These are phyloP conservation scores for Monosporozyma servazzii DNA, from an alignment of 805 yeast genomes.

Conservation along the genomic window DNA sequence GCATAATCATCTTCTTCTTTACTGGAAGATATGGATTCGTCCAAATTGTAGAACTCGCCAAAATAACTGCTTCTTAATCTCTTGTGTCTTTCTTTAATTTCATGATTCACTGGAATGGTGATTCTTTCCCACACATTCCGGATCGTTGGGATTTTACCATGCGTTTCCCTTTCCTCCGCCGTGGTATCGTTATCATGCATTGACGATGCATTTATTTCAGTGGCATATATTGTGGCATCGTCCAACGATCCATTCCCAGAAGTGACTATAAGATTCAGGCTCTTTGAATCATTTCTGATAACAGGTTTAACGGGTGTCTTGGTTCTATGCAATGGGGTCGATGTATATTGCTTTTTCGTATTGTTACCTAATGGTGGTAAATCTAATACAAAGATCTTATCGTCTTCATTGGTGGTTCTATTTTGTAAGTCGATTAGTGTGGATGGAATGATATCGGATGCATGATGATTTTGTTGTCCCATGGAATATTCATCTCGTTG, in stretches of 20 bases:
- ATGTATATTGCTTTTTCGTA: neutral
- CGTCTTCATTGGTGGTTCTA: neutral
- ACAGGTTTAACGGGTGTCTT: slow-evolving; percentile 17
- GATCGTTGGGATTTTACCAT: slow-evolving; percentile 14
- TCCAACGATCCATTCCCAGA: slow-evolving; percentile 24
- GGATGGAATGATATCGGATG: neutral
- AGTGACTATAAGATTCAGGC: slow-evolving; percentile 22
- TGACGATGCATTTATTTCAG: slow-evolving; percentile 24
- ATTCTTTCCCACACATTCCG: slow-evolving; percentile 20
- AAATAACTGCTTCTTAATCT: slow-evolving; percentile 9
- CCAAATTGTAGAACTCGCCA: slow-evolving; percentile 12
- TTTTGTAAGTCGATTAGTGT: slow-evolving; percentile 3
- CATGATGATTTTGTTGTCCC: neutral
- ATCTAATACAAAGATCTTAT: neutral
- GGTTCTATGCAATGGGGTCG: slow-evolving; percentile 15
- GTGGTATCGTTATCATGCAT: slow-evolving; percentile 6
- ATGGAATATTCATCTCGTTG: neutral
- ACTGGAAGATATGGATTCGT: neutral
- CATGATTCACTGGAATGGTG: slow-evolving; percentile 25
- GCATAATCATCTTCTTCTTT: slow-evolving; percentile 18
- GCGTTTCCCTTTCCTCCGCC: neutral
- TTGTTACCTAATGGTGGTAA: slow-evolving; percentile 1
- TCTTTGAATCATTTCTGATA: slow-evolving; percentile 10
- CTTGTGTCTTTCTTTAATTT: slow-evolving; percentile 20
- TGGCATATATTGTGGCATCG: slow-evolving; percentile 29